Evolutionary conservation across 1,284 basidiomycete species (phyloP).

Genomic region (Marasmius tenuissimus): DNA sequence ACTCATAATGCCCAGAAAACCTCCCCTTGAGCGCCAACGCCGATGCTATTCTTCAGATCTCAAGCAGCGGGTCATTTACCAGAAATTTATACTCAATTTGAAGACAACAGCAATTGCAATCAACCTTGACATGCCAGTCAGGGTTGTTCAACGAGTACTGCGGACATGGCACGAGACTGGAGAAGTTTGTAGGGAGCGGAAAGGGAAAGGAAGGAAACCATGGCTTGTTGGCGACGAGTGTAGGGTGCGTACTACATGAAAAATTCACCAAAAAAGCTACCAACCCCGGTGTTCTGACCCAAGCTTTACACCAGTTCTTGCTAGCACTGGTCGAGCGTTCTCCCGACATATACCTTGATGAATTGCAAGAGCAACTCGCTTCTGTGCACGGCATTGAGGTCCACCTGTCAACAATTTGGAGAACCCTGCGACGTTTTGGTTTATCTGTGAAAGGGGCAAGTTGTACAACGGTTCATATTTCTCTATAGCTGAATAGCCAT

Average conservation of each 20-base stretch:
- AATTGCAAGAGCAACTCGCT: constrained; percentile 13
- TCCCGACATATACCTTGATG: constrained; percentile 18
- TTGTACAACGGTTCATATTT: not conserved
- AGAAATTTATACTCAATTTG: not conserved
- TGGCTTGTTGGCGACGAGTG: not conserved
- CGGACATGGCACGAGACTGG: constrained; percentile 2
- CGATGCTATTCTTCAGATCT: constrained; percentile 5
- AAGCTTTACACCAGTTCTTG: not conserved
- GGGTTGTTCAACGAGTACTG: not conserved
- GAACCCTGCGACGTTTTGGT: constrained; percentile 11
- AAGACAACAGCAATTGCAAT: not conserved
- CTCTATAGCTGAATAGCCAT: not conserved
- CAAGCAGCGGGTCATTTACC: not conserved
- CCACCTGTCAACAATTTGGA: constrained; percentile 9
- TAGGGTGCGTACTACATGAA: not conserved
- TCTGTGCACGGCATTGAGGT: constrained; percentile 11
- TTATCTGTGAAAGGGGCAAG: constrained; percentile 15
- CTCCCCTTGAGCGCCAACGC: not conserved
- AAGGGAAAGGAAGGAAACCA: not conserved
- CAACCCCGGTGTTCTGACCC: not conserved
- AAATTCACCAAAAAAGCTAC: not conserved
- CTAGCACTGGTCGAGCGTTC: constrained; percentile 2
- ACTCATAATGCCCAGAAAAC: not conserved
- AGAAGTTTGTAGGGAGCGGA: constrained; percentile 12
- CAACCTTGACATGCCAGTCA: not conserved